Conservation (phyloP, 2,329 filamentous ascomycete genomes). For the Paramyrothecium roridum region DNA sequence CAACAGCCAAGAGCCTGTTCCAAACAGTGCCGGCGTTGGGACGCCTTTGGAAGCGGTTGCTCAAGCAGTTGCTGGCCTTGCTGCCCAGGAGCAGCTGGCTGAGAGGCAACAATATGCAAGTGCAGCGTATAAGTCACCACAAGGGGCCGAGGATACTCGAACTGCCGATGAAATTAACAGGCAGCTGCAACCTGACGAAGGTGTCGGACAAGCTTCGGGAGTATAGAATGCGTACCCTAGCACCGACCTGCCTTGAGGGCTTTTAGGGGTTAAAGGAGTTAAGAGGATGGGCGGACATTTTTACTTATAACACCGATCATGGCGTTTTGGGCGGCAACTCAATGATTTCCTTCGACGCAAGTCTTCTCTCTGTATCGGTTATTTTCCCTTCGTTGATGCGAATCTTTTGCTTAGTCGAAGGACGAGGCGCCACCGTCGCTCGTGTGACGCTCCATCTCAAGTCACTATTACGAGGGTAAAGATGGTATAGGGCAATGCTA, state of each 20-base stretch:
- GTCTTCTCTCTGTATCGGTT: constrained; percentile 8
- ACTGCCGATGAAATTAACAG: constrained; percentile 53
- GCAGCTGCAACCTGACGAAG: constrained; percentile 43
- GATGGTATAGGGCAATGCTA: too few relatives aligned
- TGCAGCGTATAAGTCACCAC: constrained; percentile 32
- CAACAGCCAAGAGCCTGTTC: constrained; percentile 17
- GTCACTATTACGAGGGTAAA: too few relatives aligned
- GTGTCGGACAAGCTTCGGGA: constrained; percentile 11
- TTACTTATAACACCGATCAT: background rate
- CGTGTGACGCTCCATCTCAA: too few relatives aligned
- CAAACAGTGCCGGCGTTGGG: constrained; percentile 23
- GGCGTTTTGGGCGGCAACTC: background rate
- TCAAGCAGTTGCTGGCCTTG: constrained; percentile 42
- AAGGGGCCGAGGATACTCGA: constrained; percentile 38
- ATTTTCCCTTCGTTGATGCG: background rate
- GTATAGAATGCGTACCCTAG: constrained; percentile 8
- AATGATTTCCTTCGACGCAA: background rate
- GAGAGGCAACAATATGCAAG: constrained; percentile 31
- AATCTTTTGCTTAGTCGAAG: too few relatives aligned
- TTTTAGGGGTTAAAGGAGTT: background rate
- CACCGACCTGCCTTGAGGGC: background rate
- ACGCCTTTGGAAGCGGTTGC: constrained; percentile 47
- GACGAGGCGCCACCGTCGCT: too few relatives aligned
- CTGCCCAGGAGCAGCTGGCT: constrained; percentile 36
- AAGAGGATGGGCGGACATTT: background rate